Evolutionary conservation across 1,139 yeast genomes (phyloP).

Genomic region (Ogataea hybrid): DNA sequence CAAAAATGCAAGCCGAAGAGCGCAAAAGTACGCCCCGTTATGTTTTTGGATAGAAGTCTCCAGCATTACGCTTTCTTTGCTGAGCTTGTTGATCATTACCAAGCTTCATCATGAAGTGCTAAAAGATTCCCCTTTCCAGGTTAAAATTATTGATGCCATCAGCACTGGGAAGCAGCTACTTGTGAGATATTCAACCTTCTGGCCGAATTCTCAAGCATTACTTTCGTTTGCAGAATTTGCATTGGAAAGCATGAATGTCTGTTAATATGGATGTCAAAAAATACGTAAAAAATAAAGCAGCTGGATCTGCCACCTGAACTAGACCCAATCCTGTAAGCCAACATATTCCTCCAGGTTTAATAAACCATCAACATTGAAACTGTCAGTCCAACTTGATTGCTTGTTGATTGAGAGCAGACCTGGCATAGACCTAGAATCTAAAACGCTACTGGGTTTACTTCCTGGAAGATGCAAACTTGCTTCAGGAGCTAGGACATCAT

Average conservation of each 20-base stretch:
- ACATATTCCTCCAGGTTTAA: constrained; percentile 13
- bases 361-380: constrained; percentile 13
- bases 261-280: too few species aligned
- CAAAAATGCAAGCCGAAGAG: not conserved
- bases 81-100: not conserved
- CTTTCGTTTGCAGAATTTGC: not conserved
- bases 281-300: not conserved
- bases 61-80: not conserved
- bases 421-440: not conserved
- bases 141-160: not conserved
- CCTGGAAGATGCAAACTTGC: too few species aligned
- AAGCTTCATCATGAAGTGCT: not conserved
- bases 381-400: constrained; percentile 23
- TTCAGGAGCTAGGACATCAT: not conserved
- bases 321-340: not conserved
- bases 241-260: not conserved
- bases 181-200: not conserved
- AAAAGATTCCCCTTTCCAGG: not conserved
- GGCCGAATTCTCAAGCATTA: not conserved
- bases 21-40: not conserved
- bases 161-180: not conserved
- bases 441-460: too few species aligned
- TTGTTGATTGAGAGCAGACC: not conserved
- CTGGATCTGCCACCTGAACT: not conserved
- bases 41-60: not conserved